Base-by-base conservation (phyloP, 345 rosid species). In the Trapa bicornis region DNA sequence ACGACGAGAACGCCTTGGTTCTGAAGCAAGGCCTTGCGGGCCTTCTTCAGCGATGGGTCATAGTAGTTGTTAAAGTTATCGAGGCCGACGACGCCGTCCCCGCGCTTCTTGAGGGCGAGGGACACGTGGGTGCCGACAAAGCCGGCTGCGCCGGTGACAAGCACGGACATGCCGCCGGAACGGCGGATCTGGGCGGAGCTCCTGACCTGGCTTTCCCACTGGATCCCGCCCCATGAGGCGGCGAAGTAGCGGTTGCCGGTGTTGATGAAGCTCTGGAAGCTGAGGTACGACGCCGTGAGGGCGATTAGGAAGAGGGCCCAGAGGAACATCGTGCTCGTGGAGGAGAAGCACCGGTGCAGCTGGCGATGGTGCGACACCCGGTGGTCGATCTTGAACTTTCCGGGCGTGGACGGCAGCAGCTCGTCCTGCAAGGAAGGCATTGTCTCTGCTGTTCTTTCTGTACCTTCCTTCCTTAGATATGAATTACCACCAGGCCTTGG, bases 271-370 rank as follows among this genome's bases (percentile, higher is more conserved):
- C 80, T 74, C 66, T 76, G 80, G 71, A 81, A 78, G 65, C 82
- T 78, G 60, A 81, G 67, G 58, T 81, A 81, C 0, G 84, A 81
- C 8, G 85, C 85, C 16, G 85, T 81, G 56, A 81, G 70, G 32
- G 82, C 85, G 37, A 81, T 72, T 22, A 81, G 64, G 75, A 81
- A 79, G 53, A 81, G 76, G n/a, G 85, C 85, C 85, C 85, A 81
- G 5, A 81, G 54, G 77, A 81, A 81, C 78, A 81, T 72, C 50
- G 82, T 78, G 73, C 78, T 71, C 29, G 85, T 78, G 47, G 85
- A 78, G 53, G 82, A 61, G 67, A 78, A 81, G 73, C 85, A 81
- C 3, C 85, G 80, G 73, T 76, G 72, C 69, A 81, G 70, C 47
- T 81, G 84, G 1, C 84, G 77, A 70, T 75, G 65, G 70, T 47